A percentile compares a stretch with the other conserved stretches of the same genome.
Conservation (phyloP, 768 basidiomycete species). For the Piloderma croceum region DNA sequence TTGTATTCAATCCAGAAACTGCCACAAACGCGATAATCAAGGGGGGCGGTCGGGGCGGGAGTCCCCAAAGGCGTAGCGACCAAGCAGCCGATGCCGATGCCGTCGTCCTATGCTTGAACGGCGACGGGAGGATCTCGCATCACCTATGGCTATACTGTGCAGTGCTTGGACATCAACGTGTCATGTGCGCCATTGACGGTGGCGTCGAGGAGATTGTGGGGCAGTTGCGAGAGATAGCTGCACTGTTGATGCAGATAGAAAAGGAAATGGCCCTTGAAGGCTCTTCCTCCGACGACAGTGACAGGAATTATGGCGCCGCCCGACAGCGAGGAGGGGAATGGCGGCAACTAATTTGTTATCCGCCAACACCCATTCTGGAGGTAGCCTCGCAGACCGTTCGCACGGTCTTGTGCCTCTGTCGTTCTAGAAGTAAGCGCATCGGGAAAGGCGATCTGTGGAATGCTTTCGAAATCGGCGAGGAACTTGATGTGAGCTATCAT, state of each 20-base stretch:
- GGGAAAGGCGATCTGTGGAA: slow-evolving; percentile 33
- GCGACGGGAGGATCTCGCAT: slow-evolving; percentile 47
- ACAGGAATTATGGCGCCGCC: slow-evolving; percentile 3
- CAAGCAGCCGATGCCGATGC: neutral
- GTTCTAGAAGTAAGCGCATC: slow-evolving; percentile 22
- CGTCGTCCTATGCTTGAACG: slow-evolving; percentile 34
- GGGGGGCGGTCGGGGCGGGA: neutral
- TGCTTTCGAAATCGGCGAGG: slow-evolving; percentile 18
- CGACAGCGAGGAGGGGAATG: slow-evolving; percentile 5
- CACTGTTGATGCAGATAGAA: slow-evolving; percentile 7
- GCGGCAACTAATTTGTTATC: too few species aligned
- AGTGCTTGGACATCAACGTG: too few species aligned
- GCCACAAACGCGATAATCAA: neutral
- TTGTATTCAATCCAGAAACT: neutral
- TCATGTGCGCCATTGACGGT: slow-evolving; percentile 1
- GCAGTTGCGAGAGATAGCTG: slow-evolving; percentile 10
- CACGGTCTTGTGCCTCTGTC: slow-evolving; percentile 23
- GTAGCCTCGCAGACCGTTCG: slow-evolving; percentile 10
- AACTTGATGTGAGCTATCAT: slow-evolving; percentile 1
- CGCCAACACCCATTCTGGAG: too few species aligned
- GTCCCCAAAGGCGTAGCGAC: neutral
- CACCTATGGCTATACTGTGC: slow-evolving; percentile 44
- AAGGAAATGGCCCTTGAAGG: slow-evolving; percentile 18
- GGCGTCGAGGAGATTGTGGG: neutral
- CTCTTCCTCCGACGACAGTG: neutral